Evolutionary conservation across 139 green algal species (phyloP), one percentile per base, ranked within the genome.

Genomic region (Yamagishiella unicocca): DNA sequence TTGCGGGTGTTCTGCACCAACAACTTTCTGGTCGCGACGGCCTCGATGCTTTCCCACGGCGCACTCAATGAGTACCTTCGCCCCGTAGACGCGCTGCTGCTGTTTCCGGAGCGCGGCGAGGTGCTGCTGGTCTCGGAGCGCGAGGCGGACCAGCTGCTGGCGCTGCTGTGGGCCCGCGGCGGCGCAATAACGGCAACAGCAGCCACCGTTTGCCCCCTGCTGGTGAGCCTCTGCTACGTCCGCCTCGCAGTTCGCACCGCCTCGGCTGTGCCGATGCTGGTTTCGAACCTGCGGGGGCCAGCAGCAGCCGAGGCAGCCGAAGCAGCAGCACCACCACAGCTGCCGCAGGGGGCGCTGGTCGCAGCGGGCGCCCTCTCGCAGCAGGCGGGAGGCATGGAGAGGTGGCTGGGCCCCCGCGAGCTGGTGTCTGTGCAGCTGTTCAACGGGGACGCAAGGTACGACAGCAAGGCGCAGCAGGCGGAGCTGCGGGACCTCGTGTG

Each of bases 41-140:
- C 73, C 31, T 76, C 27, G 37, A 61, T 58, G 64, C 9, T n/a
- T 2, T 24, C 19, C 27, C 8, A 29, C 31, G 67, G 10, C 37
- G 31, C 7, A 0, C 40, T 87, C 4, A 80, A 89, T 31, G 79
- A 90, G 40, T 93, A 93, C 85, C 70, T 93, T 29, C 87, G 92
- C 2, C 73, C 77, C 1, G 62, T 95, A 31, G 87, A 77, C 9
- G 40, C 74, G 24, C 22, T 94, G 76, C 84, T 95, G 71, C 50
- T 92, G 82, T 85, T 93, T 4, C 42, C 75, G 12, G 68, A n/a
- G n/a, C n/a, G 33, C 61, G 42, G 31, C 0, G 72, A 82, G 33
- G 77, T 91, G 45, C 58, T 95, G 78, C 90, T 95, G 89, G 22
- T 95, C 45, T 94, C 92, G 73, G 92, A 95, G 77, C 77, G 90